Evolutionary conservation across 2,329 filamentous ascomycete genomes (phyloP), one percentile per base, ranked within the genome.

Genomic region (Arthrobotrys entomopaga): DNA sequence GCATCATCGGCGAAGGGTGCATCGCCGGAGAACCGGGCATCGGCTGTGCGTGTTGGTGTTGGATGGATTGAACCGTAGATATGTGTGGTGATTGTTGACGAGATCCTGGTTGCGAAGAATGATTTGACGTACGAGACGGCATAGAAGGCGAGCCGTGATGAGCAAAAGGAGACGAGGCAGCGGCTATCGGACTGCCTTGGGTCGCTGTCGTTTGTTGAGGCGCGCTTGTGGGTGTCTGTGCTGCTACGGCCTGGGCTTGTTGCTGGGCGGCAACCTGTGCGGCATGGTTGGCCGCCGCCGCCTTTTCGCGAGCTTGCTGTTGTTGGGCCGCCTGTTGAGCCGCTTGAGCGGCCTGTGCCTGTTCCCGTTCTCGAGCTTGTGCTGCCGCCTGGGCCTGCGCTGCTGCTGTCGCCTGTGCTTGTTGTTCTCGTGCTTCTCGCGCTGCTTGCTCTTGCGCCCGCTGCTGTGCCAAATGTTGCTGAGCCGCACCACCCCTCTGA

Each of bases 401-500:
- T 19, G 57, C 70, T 85, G 83, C 75, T 5, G 46, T 16, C 22
- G 83, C 80, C 64, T 84, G 81, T 60, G 84, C 82, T 59, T 85
- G 83, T 76, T 84, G 82, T 77, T 83, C 82, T 57, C 84, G 81
- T 64, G 84, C 81, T 76, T 84, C 79, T 65, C 89, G 85, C 38
- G 81, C 78, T 2, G 78, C 79, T 15, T 81, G 79, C 63, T 85
- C 82, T 63, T 84, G 83, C 3, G 78, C 84, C 10, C 81, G 81
- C 66, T 84, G 82, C 38, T 83, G 80, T 61, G 83, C 82, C 77
- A 87, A 85, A 69, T 84, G 78, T 80, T 82, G 82, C 65, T 80
- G 85, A 78, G 42, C 50, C 13, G 67, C 73, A 42, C 72, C 63
- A 19, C 76, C 67, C 22, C 61, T 76, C 16, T 75, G 63, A 20